Evolutionary conservation across 306 rosid species (phyloP), one percentile per base, ranked within the genome.

Genomic region (Mimosa pudica): DNA sequence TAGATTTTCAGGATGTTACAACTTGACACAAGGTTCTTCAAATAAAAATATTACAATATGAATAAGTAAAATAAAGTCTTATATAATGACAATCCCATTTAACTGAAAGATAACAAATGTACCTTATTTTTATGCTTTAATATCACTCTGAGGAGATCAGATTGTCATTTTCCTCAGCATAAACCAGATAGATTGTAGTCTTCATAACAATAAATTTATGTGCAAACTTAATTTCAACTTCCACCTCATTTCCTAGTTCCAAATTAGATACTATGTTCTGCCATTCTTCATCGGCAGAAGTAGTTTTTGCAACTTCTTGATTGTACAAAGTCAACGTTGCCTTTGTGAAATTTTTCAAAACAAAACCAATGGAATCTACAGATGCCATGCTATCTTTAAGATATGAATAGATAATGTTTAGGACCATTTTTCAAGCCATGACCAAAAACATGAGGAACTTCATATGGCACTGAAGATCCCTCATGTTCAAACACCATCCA

Each of bases 201-300:
- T 41, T 67, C 32, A 67, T 67, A 7, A 67, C 71, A 13, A n/a
- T 17, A 67, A 7, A 4, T 67, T 41, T 41, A 7, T 38, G 13
- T 6, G 48, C 49, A 38, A 66, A 66, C 45, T 41, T n/a, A 3
- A 36, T n/a, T 17, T 11, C 46, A 67, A 67, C 16, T 41, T 67
- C 49, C 71, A 67, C 49, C 24, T 67, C 71, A 67, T 41, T 38
- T 38, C 71, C 30, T 8, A 32, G 30, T 32, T 67, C 71, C 30
- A 67, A 67, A 67, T 67, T 41, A 17, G 12, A 41, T 1, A 16
- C 4, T 67, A 67, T 36, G 32, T 41, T 41, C 32, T 38, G 33
- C 71, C 71, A 67, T 41, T 67, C 49, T 67, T 67, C 14, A 67
- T 67, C 51, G 1, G 4, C 2, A 67, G 7, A 67, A 41, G 13